Evolutionary conservation across 257 asterid genomes (phyloP).

Genomic region (Apocynum venetum): DNA sequence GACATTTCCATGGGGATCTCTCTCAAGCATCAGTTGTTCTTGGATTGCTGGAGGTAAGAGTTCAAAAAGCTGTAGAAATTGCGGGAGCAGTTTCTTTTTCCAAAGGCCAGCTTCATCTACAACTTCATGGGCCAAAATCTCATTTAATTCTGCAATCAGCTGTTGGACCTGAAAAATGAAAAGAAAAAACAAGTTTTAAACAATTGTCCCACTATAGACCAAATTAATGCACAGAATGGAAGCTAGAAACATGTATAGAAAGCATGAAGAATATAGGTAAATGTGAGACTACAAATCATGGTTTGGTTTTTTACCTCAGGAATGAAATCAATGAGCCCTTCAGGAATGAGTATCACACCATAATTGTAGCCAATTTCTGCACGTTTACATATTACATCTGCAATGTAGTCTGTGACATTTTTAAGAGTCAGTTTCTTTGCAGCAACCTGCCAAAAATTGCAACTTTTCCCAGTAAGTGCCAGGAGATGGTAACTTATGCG

Average conservation of each 20-base stretch:
- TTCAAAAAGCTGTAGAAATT: constrained; percentile 73
- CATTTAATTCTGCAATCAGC: constrained; percentile 90
- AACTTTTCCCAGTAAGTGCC: background rate
- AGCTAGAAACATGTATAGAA: background rate
- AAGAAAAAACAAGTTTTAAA: constrained; percentile 15
- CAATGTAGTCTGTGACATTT: constrained; percentile 75
- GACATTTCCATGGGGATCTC: constrained; percentile 99
- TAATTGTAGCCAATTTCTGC: constrained; percentile 84
- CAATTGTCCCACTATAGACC: constrained; percentile 8
- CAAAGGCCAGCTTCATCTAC: constrained; percentile 95
- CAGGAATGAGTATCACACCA: constrained; percentile 98
- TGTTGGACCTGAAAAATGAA: constrained; percentile 68
- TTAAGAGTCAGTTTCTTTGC: constrained; percentile 84
- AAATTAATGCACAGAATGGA: constrained; percentile 6
- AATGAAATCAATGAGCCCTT: constrained; percentile 97
- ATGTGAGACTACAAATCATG: background rate
- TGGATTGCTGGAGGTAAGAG: constrained; percentile 82
- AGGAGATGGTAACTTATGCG: background rate
- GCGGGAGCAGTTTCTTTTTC: constrained; percentile 77
- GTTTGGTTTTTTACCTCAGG: constrained; percentile 66
- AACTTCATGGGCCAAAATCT: constrained; percentile 86
- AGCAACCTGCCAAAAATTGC: constrained; percentile 57
- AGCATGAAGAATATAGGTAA: background rate
- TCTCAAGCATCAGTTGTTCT: constrained; percentile 94
- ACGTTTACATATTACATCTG: constrained; percentile 84